Evolutionary conservation across 164 flowering plant genomes (phyloP).

Genomic region (Tetracentron sinense): DNA sequence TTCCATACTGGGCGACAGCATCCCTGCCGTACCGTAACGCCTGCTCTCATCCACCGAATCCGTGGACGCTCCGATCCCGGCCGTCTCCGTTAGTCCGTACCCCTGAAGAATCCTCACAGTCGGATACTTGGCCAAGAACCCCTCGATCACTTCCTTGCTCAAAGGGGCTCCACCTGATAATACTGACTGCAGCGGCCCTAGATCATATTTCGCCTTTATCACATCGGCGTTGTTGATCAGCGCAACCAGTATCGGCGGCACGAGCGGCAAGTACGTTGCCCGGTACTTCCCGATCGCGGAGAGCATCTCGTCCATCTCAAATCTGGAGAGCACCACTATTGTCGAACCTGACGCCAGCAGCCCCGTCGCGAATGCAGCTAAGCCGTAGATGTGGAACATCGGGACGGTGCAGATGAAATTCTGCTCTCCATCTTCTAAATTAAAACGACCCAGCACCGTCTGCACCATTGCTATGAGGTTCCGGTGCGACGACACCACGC

Average conservation of each 20-base stretch:
- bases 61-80: slow-evolving; percentile 84
- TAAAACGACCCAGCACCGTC: slow-evolving; percentile 36
- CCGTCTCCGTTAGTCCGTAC: slow-evolving; percentile 87
- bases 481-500: slow-evolving; percentile 70
- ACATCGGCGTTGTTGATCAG: slow-evolving; percentile 36
- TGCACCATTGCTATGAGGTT: slow-evolving; percentile 74
- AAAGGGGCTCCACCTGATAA: slow-evolving; percentile 86
- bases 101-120: slow-evolving; percentile 65
- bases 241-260: slow-evolving; percentile 63
- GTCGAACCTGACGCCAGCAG: slow-evolving; percentile 53
- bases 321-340: slow-evolving; percentile 48
- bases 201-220: slow-evolving; percentile 43
- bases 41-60: slow-evolving; percentile 78
- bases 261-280: slow-evolving; percentile 52
- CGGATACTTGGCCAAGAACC: slow-evolving; percentile 63
- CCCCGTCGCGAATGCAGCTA: slow-evolving; percentile 55
- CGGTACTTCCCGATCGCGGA: slow-evolving; percentile 34
- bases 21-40: slow-evolving; percentile 80
- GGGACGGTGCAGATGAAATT: slow-evolving; percentile 77
- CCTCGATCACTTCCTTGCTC: slow-evolving; percentile 79
- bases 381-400: slow-evolving; percentile 92
- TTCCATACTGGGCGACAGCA: slow-evolving; percentile 62
- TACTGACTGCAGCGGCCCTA: slow-evolving; percentile 43
- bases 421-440: slow-evolving; percentile 25
- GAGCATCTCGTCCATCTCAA: slow-evolving; percentile 59